phyloP scores from a whole-genome alignment of 306 rosid genomes.

The Trifolium fragiferum region DNA sequence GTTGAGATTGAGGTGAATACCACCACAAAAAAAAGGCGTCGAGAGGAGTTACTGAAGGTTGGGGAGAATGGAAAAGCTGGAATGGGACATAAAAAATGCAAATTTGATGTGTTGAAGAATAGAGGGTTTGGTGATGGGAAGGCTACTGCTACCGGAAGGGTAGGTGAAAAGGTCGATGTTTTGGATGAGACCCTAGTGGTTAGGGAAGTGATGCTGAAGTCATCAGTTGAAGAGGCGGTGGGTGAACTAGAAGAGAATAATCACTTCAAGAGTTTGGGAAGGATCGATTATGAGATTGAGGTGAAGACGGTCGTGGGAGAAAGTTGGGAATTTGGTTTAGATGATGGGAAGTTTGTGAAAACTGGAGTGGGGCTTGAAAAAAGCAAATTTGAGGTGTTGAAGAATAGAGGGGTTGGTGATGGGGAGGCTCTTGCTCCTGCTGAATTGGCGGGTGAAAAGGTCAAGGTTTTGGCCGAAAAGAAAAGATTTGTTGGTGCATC shows the following conservation, averaged over 20 bases:
- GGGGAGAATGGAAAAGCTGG: too few relatives aligned
- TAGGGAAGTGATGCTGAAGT: constrained; percentile 25
- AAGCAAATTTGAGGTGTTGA: neutral
- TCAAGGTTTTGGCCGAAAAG: neutral
- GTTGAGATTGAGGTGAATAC: neutral
- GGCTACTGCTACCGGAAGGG: neutral
- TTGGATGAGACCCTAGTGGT: constrained; percentile 8
- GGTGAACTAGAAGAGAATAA: neutral
- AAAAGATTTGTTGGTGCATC: neutral
- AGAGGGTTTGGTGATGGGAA: too few relatives aligned
- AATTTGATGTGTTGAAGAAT: too few relatives aligned
- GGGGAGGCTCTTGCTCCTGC: neutral
- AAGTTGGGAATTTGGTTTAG: neutral
- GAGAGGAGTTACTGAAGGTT: neutral
- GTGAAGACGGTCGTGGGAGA: neutral
- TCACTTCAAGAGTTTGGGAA: neutral
- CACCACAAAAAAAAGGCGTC: neutral
- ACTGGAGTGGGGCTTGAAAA: neutral
- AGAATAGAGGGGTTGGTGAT: constrained; percentile 9
- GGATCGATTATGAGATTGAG: neutral
- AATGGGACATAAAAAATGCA: too few relatives aligned
- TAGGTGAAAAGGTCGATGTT: neutral
- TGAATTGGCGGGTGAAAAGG: neutral
- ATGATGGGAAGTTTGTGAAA: neutral
- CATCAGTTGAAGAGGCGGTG: constrained; percentile 11